Base-by-base conservation (phyloP, 78 protist species). In the Tieghemostelium lacteum region DNA sequence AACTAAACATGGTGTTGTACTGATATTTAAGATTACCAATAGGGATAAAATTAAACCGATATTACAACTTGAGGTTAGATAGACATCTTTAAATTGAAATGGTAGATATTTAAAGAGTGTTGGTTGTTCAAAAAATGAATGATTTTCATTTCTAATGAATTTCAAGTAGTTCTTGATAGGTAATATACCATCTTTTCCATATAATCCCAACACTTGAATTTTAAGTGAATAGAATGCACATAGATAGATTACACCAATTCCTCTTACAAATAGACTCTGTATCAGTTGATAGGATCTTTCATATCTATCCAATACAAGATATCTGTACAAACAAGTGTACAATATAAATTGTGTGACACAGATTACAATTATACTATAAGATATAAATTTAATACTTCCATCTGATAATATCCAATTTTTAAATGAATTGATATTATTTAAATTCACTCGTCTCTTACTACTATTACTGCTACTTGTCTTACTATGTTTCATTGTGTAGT, bases 161-260 rank as follows among this genome's bases (percentile, higher is more conserved):
- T 55, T 0, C 28, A 60, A 31, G 16, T 55, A 45, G 28, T 74
- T 40, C 37, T 3, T 2, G 10, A 74, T 74, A 2, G 85, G 85
- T 2, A 74, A 24, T 7, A 74, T 58, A 28, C 85, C 85, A 74
- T 60, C 37, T 36, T 39, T 7, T 20, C 85, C 85, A 60, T 58
- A 60, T 14, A 74, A 17, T 36, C 62, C 61, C 12, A 74, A 16
- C 1, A 74, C 7, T 17, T 74, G 70, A 26, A 36, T 4, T 19
- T 74, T 74, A 2, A 74, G 5, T 24, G 71, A 61, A 22, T 37
- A 28, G 29, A 55, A 74, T 19, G 85, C 55, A 20, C 36, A 31
- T 0, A 74, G 50, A 40, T 55, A 74, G 1, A 74, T 1, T 3
- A 58, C 29, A 26, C 62, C 85, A 2, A 74, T 34, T 22, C 33